phyloP scores from a whole-genome alignment of 331 rosid genomes.

The Spiraea crenata region DNA sequence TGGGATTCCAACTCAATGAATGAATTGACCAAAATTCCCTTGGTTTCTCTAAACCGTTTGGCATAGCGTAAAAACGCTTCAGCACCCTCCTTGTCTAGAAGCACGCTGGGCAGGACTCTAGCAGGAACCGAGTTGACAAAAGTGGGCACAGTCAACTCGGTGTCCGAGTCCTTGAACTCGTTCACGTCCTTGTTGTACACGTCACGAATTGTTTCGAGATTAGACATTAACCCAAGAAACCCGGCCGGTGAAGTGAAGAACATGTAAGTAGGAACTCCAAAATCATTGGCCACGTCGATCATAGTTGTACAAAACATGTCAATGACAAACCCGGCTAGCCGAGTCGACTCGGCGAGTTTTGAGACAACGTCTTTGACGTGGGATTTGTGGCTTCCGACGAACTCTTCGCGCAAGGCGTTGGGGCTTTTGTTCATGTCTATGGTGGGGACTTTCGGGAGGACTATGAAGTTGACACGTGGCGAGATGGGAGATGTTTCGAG shows the following conservation, averaged over 20 bases:
- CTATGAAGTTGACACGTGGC: conserved; percentile 24
- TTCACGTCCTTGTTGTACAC: not conserved
- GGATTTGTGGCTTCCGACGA: conserved; percentile 28
- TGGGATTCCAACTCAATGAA: conserved; percentile 46
- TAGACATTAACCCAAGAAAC: conserved; percentile 36
- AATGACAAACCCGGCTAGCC: conserved; percentile 46
- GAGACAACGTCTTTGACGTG: conserved; percentile 33
- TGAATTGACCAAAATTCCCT: conserved; percentile 51
- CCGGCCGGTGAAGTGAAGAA: conserved; percentile 37
- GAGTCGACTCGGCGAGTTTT: conserved; percentile 29
- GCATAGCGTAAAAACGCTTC: not conserved
- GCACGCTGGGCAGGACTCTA: conserved; percentile 18
- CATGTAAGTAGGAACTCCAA: conserved; percentile 41
- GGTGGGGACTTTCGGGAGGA: conserved; percentile 13
- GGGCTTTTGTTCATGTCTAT: not conserved
- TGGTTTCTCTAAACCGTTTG: conserved; percentile 23
- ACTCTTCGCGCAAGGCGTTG: not conserved
- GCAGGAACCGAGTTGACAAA: conserved; percentile 32
- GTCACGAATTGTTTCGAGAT: conserved; percentile 31
- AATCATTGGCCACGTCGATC: conserved; percentile 49
- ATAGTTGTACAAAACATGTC: conserved; percentile 56
- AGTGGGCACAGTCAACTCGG: conserved; percentile 30
- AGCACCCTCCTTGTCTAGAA: not conserved
- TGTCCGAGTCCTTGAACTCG: not conserved
- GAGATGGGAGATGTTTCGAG: conserved; percentile 1